A percentile compares a stretch with the other conserved stretches of the same genome.
Evolutionary conservation across 2,329 filamentous ascomycete species (phyloP).

Genomic region (Colletotrichum sp.): DNA sequence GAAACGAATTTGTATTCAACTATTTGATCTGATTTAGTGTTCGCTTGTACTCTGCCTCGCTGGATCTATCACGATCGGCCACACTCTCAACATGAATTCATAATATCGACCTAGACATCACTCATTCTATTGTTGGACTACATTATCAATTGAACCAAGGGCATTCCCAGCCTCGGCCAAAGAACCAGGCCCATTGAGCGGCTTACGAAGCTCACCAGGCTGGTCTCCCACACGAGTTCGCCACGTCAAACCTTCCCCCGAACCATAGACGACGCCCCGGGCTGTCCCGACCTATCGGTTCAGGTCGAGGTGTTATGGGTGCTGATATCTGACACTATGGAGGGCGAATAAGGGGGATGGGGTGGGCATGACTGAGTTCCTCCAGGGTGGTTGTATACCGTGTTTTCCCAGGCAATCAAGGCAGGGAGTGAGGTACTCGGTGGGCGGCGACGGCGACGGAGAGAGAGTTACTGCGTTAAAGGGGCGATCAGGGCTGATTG

Average conservation of each 20-base stretch:
- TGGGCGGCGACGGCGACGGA: background rate
- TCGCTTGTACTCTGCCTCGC: background rate
- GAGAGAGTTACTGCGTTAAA: background rate
- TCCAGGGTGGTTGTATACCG: background rate
- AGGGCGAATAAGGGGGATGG: background rate
- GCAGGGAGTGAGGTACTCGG: background rate
- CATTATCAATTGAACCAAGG: background rate
- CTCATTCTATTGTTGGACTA: background rate
- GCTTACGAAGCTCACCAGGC: background rate
- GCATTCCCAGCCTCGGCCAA: background rate
- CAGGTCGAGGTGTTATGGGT: background rate
- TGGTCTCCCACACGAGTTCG: background rate
- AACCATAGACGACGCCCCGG: background rate
- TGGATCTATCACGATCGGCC: background rate
- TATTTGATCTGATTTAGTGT: background rate
- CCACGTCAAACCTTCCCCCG: background rate
- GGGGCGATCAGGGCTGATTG: background rate
- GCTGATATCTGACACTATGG: background rate
- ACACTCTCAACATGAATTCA: too few species aligned
- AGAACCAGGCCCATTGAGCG: background rate
- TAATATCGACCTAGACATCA: rapidly evolving
- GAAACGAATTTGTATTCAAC: background rate
- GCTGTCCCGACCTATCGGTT: background rate
- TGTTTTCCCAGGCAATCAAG: background rate
- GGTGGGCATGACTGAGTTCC: background rate